Base-by-base conservation (phyloP, 1,139 yeast species). In the Debaryomycetaceae sp. region DNA sequence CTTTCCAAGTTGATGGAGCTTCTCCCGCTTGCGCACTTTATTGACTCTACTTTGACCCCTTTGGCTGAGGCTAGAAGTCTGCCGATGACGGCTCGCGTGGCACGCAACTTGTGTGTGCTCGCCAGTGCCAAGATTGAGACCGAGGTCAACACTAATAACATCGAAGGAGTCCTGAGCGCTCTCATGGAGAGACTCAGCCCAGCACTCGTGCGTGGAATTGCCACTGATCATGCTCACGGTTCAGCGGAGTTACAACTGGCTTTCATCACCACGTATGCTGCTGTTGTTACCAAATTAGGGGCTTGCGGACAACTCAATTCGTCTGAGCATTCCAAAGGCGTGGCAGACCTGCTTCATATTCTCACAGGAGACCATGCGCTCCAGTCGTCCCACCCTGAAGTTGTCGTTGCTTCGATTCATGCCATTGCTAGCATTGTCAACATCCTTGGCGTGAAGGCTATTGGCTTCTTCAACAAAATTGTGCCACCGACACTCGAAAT, bases 391-490 rank as follows among this genome's bases (percentile, higher is more conserved):
- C 63, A 66, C 30, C 70, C 77, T 2, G 93, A 83, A 45, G 61
- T 83, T n/a, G 66, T 80, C 25, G 74, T 91, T 28, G 75, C 95
- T 2, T 75, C 96, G 2, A 66, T 88, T 36, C 75, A 81, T 46
- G 79, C 83, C 36, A 72, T 85, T 39, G 77, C 85, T 33, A 78
- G 80, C 39, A 61, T 85, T 35, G 72, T 85, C 33, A 75, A 78
- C 34, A 71, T 77, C 12, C 58, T 89, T 31, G 98, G 98, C 28
- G 91, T 94, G 17, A 83, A 86, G 48, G 71, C 82, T 37, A 82
- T 91, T 53, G 93, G 95, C 5, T 75, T 71, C 48, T 85, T 86
- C 66, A 85, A 95, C 19, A 81, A 79, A 54, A 78, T 89, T 46
- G 75, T 91, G 37, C 88, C 91, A 10, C 84, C 85, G 10, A 67